A percentile compares a stretch with the other conserved stretches of the same genome.
Conservation (phyloP, 2,329 filamentous ascomycete genomes). For the Neopestalotiopsis sp. region DNA sequence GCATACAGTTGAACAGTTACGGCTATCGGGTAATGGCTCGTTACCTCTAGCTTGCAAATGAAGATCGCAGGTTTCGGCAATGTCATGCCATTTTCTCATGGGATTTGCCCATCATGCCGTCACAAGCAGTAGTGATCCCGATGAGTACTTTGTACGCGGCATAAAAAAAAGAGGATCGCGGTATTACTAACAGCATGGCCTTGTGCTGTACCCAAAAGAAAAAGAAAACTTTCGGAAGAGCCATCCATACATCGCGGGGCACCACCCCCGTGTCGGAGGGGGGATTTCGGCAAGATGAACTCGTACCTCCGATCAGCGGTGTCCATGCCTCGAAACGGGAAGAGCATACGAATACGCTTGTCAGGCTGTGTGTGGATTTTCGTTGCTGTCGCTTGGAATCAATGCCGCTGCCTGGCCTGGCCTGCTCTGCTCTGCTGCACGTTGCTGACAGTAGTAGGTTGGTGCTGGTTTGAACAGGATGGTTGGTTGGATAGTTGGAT, state of each 20-base stretch:
- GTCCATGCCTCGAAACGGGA: neutral
- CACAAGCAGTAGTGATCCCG: neutral
- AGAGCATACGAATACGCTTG: neutral
- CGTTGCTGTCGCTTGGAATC: neutral
- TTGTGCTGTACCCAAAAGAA: neutral
- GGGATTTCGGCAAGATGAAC: neutral
- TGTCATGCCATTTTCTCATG: neutral
- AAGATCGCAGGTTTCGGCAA: neutral
- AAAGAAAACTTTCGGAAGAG: neutral
- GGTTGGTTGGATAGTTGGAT: neutral
- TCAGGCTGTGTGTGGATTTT: neutral
- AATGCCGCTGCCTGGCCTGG: neutral
- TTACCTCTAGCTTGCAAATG: neutral
- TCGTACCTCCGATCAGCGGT: neutral
- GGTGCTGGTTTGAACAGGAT: neutral
- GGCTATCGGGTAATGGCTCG: neutral
- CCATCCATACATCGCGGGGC: conserved; percentile 1
- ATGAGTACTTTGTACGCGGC: neutral
- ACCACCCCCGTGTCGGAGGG: neutral
- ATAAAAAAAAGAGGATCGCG: neutral
- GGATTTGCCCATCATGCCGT: neutral
- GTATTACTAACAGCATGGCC: neutral
- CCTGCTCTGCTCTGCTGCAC: neutral
- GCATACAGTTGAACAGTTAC: neutral
- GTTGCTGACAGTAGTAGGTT: neutral